Base-by-base conservation (phyloP, 75 land plant species). In the Selaginella tamariscina region DNA sequence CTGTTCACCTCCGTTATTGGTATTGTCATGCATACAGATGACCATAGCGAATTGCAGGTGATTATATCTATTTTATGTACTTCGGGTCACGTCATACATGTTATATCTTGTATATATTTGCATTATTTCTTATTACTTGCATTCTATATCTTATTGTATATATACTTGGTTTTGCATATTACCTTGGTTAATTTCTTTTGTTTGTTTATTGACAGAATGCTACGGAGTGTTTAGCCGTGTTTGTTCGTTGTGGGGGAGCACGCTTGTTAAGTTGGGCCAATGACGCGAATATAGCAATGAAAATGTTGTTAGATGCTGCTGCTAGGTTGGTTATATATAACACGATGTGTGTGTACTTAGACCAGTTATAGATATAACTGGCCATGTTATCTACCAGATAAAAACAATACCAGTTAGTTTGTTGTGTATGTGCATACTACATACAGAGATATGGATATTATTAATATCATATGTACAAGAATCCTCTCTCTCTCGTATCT, bases 1-100 rank as follows among this genome's bases (percentile, higher is more conserved):
- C 76, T 84, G 55, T 95, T 95, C 66, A 66, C 71, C 68, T 68
- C 85, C 68, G 76, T 83, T 29, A 64, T 89, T 33, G 67, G 64
- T 26, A 79, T 95, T 54, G 56, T 85, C 54, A 79, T 95, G 67
- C 77, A 81, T 54, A 87, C 81, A 75, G 79, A 85, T 67, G 99
- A 95, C 70, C 82, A 87, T 74, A 71, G 91, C 80, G 91, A 95
- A 69, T 75, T 95, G 68, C 99, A 95, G 87, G 99, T 87, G 69
- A 64, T n/a, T n/a, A n/a, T n/a, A n/a, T n/a, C n/a, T n/a, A n/a
- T n/a, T n/a, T n/a, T n/a, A n/a, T n/a, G n/a, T n/a, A n/a, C n/a
- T n/a, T n/a, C n/a, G n/a, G n/a, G n/a, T n/a, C n/a, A n/a, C n/a
- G n/a, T n/a, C n/a, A n/a, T n/a, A n/a, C n/a, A n/a, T n/a, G n/a